Base-by-base conservation (phyloP, 2,329 filamentous ascomycete species). In the Pseudohalonectria lignicola region DNA sequence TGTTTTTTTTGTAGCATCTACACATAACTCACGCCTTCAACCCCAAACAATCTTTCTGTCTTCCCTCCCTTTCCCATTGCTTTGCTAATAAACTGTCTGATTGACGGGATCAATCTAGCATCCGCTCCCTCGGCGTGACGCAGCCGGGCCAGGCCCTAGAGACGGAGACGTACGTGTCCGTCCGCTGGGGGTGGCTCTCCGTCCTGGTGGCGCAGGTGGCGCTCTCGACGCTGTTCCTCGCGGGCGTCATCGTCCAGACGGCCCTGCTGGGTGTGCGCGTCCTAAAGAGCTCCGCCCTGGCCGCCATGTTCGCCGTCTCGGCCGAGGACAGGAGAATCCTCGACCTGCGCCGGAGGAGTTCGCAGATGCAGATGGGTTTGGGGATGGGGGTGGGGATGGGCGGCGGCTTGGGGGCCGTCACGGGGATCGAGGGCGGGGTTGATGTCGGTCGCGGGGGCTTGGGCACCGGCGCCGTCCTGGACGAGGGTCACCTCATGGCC, bases 211-310 rank as follows among this genome's bases (percentile, higher is more conserved):
- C 47, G 11, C 50, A 54, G 25, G 39, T 51, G 10, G 26, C 40
- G 8, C 37, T 47, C 2, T 39, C 47, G 3, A 30, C 41, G 11
- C 34, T 36, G 10, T 49, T 56, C 39, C 41, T 55, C 12, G 11
- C 45, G 13, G 44, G 44, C 3, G 51, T 54, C 13, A 49, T 52
- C 31, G 19, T 51, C 4, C 44, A 50, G 26, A 55, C 51, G 17
- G 39, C 42, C 7, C 40, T 45, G 4, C 46, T 46, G 42, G 37
- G 44, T 18, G 43, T 48, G 4, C 41, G 41, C 26, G 44, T 52
- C 12, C 38, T 56, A 34, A 56, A 56, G 41, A 43, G 43, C 21
- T 53, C 52, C n/a, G 39, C 47, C 9, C 41, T 47, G 11, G 45
- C 50, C 10, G 32, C 47, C 11, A 36, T 56, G 17, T 41, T 54